phyloP scores from a whole-genome alignment of 371 early-diverging fungal genomes.

The Mortierella sp. region DNA sequence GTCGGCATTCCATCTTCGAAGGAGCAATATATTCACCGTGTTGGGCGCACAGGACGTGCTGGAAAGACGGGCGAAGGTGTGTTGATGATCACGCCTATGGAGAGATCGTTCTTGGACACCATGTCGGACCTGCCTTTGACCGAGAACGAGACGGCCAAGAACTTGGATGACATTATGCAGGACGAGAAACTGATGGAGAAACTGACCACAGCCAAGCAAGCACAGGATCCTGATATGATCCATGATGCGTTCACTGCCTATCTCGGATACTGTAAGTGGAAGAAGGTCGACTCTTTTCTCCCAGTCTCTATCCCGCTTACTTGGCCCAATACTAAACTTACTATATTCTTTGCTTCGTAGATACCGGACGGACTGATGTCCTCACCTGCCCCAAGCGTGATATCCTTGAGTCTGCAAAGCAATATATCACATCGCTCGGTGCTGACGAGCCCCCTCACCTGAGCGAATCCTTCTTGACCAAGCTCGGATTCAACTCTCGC shows the following conservation, averaged over 20 bases:
- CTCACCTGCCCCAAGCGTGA: constrained; percentile 58
- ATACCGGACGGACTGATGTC: constrained; percentile 57
- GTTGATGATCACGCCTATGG: constrained; percentile 87
- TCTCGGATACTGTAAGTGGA: constrained; percentile 74
- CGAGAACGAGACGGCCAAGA: constrained; percentile 54
- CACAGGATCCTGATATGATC: constrained; percentile 57
- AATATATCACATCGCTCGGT: constrained; percentile 59
- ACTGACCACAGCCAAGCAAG: constrained; percentile 30
- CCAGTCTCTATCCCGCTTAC: not conserved
- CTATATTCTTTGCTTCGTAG: constrained; percentile 32
- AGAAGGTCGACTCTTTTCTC: too few species aligned
- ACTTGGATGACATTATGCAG: constrained; percentile 54
- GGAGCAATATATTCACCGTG: constrained; percentile 98
- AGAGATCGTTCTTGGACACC: constrained; percentile 73
- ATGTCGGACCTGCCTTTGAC: constrained; percentile 64
- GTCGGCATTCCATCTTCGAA: constrained; percentile 91
- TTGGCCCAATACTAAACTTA: not conserved
- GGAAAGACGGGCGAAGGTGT: constrained; percentile 92
- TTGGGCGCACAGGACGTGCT: constrained; percentile 99
- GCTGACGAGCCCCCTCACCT: constrained; percentile 62
- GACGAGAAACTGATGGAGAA: constrained; percentile 27
- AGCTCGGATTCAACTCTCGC: constrained; percentile 58
- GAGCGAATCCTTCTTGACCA: constrained; percentile 58
- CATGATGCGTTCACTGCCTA: constrained; percentile 71
- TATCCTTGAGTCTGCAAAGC: constrained; percentile 56